Evolutionary conservation across 2,329 filamentous ascomycete species (phyloP), one percentile per base, ranked within the genome.

Genomic region (Emergomyces orientalis): DNA sequence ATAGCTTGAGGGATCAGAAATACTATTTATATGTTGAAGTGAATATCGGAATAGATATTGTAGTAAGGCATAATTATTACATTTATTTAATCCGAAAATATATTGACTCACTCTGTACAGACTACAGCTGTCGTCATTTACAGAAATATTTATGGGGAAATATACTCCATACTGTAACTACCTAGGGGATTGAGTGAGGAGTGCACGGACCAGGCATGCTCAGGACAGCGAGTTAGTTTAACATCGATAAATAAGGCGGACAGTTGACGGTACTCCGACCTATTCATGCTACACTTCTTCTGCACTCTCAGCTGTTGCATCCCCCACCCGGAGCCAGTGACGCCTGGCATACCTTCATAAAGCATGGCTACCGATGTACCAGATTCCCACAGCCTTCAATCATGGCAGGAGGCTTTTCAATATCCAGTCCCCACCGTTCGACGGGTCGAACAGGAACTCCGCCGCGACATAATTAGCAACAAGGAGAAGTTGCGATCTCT

Each of bases 321-420:
- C 27, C 14, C 27, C 49, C 47, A 17, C 54, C 54, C 9, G 39
- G 39, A 30, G 43, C 45, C 45, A 37, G 59, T 41, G 22, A 32
- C 45, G 9, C 14, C 45, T 34, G 27, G 45, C n/a, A 39, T 43
- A 2, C 34, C 4, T 41, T 17, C 52, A 60, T 54, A 27, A 41
- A 51, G 3, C 62, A 85, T 84, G 81, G 76, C 82, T n/a, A 74
- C 76, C 41, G 82, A 84, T 68, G 78, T 78, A 39, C 82, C 83
- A 45, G 83, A 87, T 69, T 79, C 83, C 19, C 77, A 80, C 65
- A 78, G 77, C 62, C 78, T 88, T 64, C 77, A 80, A 65, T 79
- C 80, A 70, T 88, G 86, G 86, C 81, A 88, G 70, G 85, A 88
- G 77, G 86, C 85, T 45, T 88, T 88, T 71, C 81, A 86, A 69